Evolutionary conservation across 2,329 filamentous ascomycete species (phyloP).

Genomic region (Xylariaceae sp.): DNA sequence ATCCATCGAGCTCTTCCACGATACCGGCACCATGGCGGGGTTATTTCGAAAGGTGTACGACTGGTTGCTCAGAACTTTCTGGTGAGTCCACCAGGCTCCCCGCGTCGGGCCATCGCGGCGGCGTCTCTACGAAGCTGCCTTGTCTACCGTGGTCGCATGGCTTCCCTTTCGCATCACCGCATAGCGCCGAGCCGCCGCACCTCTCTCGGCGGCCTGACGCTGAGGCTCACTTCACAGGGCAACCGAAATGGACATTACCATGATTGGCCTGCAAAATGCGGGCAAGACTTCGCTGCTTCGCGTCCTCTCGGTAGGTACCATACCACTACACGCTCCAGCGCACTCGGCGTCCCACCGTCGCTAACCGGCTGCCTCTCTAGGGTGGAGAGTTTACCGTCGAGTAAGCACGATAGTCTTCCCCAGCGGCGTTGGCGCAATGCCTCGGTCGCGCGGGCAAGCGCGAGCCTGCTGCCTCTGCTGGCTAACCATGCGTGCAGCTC

Average conservation of each 20-base stretch:
- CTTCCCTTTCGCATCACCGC: too few relatives aligned
- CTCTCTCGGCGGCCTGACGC: background rate
- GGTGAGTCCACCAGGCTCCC: slow-evolving; percentile 50
- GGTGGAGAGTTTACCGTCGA: slow-evolving; percentile 98
- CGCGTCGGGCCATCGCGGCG: too few relatives aligned
- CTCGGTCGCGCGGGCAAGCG: slow-evolving; percentile 9
- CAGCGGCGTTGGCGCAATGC: slow-evolving; percentile 1
- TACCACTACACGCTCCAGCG: slow-evolving; percentile 8
- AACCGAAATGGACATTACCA: slow-evolving; percentile 98
- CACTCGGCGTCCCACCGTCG: slow-evolving; percentile 6
- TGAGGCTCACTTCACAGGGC: slow-evolving; percentile 55
- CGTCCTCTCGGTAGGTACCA: slow-evolving; percentile 76
- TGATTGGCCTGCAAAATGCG: slow-evolving; percentile 96
- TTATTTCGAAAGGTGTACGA: slow-evolving; percentile 94
- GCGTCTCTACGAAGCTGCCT: too few relatives aligned
- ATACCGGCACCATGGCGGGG: slow-evolving; percentile 63
- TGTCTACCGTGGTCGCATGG: slow-evolving; percentile 17
- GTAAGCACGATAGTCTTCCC: slow-evolving; percentile 53
- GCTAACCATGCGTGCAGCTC: slow-evolving; percentile 58
- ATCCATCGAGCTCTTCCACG: slow-evolving; percentile 9
- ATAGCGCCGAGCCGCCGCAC: slow-evolving; percentile 5
- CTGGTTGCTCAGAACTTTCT: slow-evolving; percentile 96
- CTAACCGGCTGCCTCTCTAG: slow-evolving; percentile 39
- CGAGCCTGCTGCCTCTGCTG: slow-evolving; percentile 12
- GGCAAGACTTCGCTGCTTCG: slow-evolving; percentile 93